Base-by-base conservation (phyloP, 805 yeast genomes). In the Grigorovia jiainica region DNA sequence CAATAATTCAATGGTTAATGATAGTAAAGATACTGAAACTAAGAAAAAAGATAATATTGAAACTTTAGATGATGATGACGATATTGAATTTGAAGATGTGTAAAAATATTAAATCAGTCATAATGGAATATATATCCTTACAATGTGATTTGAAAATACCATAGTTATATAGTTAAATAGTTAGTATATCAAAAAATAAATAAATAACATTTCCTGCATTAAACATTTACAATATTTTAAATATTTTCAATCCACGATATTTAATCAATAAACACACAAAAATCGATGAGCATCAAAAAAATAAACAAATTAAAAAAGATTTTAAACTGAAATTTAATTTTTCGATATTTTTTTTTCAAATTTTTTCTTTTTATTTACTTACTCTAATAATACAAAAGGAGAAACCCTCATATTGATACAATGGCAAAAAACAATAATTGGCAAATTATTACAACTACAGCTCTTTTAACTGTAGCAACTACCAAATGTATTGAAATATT, bases 1-100 rank as follows among this genome's bases (percentile, higher is more conserved):
- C n/a, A n/a, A n/a, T 13, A 43, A 38, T 29, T 15, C 32, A 21
- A 18, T 16, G 2, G 30, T 30, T 13, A 11, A 7, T n/a, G 20
- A 21, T 15, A 27, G 18, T 8, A 17, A 15, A 29, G 41, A 4
- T 44, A 36, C 37, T 44, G 41, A 20, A 43, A 43, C 8, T 21
- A 41, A 15, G 43, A 43, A 9, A 41, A 32, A n/a, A 18, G 31
- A 34, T 10, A 33, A 23, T 2, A 38, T 39, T 16, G 38, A 41
- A 6, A 41, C 40, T 18, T 44, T 41, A 7, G 50, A 47, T 23
- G 54, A 43, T 13, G 53, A 49, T 29, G 58, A 51, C 21, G 62
- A 58, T 27, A 55, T 56, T 29, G 65, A 59, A 35, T 62, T 62
- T 46, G 66, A 62, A 43, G 65, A 62, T 42, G 66, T 62, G 4